These are phyloP conservation scores for Mercurialis annua DNA, from an alignment of 345 rosid species.

Conservation along the genomic window DNA sequence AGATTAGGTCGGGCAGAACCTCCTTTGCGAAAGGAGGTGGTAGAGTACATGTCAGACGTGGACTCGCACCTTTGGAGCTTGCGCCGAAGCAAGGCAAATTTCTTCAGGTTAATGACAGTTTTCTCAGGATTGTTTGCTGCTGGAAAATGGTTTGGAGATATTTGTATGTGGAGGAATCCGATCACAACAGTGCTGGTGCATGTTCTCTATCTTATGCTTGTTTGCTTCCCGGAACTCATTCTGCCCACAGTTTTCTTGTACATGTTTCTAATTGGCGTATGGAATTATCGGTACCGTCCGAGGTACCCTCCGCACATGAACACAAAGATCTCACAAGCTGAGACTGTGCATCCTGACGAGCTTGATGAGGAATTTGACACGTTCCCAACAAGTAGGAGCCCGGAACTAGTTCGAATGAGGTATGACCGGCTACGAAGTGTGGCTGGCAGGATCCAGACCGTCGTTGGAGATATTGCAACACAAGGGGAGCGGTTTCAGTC, in stretches of 20 bases:
- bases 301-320: slow-evolving; percentile 38
- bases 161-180: slow-evolving; percentile 35
- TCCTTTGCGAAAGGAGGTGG: slow-evolving; percentile 32
- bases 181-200: slow-evolving; percentile 34
- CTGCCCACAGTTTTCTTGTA: slow-evolving; percentile 31
- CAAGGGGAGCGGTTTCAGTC: slow-evolving; percentile 37
- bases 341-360: slow-evolving; percentile 32
- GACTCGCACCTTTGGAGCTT: slow-evolving; percentile 37
- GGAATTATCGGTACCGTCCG: slow-evolving; percentile 34
- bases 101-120: slow-evolving; percentile 32
- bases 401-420: slow-evolving; percentile 32
- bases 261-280: slow-evolving; percentile 35
- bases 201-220: slow-evolving; percentile 33
- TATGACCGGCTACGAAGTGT: slow-evolving; percentile 32
- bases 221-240: slow-evolving; percentile 36
- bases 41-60: slow-evolving; percentile 35
- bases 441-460: slow-evolving; percentile 34
- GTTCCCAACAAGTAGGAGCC: slow-evolving; percentile 32
- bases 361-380: slow-evolving; percentile 37
- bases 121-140: slow-evolving; percentile 31
- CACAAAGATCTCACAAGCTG: slow-evolving; percentile 34
- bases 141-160: slow-evolving; percentile 33
- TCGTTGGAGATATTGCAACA: slow-evolving; percentile 36
- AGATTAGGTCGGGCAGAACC: slow-evolving; percentile 36
- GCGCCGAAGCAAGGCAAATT: slow-evolving; percentile 35